A percentile compares a stretch with the other conserved stretches of the same genome.
phyloP scores from a whole-genome alignment of 169 alveolate genomes.

The Theileria sp. region DNA sequence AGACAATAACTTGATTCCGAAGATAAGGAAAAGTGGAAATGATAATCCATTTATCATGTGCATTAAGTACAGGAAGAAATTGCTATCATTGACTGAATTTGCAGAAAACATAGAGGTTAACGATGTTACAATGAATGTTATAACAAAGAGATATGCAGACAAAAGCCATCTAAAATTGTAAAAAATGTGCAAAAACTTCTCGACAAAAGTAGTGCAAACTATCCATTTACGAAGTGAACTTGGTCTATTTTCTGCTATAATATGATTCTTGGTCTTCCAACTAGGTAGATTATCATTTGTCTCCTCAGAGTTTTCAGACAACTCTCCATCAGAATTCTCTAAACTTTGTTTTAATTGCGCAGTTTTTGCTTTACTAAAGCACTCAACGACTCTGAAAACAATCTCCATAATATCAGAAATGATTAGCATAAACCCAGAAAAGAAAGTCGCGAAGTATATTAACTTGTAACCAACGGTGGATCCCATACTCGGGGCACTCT shows the following conservation, averaged over 20 bases:
- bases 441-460: background rate
- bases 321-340: background rate
- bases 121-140: background rate
- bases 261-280: conserved; percentile 5
- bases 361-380: background rate
- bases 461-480: background rate
- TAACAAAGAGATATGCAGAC: background rate
- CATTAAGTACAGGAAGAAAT: background rate
- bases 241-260: conserved; percentile 3
- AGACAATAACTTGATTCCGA: background rate
- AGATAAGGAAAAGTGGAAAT: background rate
- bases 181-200: background rate
- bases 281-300: background rate
- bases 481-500: background rate
- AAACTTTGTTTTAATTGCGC: background rate
- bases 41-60: conserved; percentile 11
- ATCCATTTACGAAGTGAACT: background rate
- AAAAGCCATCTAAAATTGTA: background rate
- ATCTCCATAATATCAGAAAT: background rate
- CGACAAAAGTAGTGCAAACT: background rate
- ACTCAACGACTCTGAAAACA: background rate
- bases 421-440: background rate
- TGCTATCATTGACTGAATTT: background rate
- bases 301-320: background rate
- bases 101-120: background rate